Evolutionary conservation across 2,329 filamentous ascomycete species (phyloP), one percentile per base, ranked within the genome.

Genomic region (Chaetomium strumarium): DNA sequence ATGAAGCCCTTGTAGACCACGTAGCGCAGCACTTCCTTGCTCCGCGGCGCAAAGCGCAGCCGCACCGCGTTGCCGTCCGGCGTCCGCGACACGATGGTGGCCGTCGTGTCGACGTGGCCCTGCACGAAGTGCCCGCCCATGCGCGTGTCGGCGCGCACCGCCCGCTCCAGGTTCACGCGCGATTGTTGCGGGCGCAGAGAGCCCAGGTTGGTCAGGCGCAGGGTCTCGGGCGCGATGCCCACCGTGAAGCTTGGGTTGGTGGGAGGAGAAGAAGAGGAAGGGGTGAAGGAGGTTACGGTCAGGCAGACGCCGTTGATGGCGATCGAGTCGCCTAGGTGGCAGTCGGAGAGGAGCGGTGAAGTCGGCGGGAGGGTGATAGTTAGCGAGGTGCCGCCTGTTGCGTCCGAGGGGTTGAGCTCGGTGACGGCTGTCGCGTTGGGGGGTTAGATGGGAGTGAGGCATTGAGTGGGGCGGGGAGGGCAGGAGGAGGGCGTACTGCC

Each of bases 101-200:
- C 93, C 37, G 86, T 83, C 11, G 90, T 92, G 70, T 99, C 95
- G 55, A 99, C 92, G 70, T 99, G 93, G 38, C 93, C 93, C 72
- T 99, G 95, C 31, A 97, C 92, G 64, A 97, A 96, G 73, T 99
- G 93, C 0, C 93, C 93, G 43, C 95, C 93, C 90, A 99, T 97
- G 51, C 93, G 88, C 42, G 92, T 96, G 63, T 87, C 82, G 5
- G 90, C 90, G 16, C 87, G 86, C 49, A 99, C 91, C 3, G 93
- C 92, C 14, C 93, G 85, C 76, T 99, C 93, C 49, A 99, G 85
- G 70, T 99, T 99, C 60, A 97, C 91, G 19, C 74, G 75, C 55
- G 84, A 86, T 39, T 76, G 76, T 55, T 76, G 76, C 55, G 81
- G 67, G 44, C 73, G 70, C 49, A 99, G 77, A 17, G 75, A 75